Evolutionary conservation across 176 grass and related monocot species (phyloP), one percentile per base, ranked within the genome.

Genomic region (Alloteropsis semialata): DNA sequence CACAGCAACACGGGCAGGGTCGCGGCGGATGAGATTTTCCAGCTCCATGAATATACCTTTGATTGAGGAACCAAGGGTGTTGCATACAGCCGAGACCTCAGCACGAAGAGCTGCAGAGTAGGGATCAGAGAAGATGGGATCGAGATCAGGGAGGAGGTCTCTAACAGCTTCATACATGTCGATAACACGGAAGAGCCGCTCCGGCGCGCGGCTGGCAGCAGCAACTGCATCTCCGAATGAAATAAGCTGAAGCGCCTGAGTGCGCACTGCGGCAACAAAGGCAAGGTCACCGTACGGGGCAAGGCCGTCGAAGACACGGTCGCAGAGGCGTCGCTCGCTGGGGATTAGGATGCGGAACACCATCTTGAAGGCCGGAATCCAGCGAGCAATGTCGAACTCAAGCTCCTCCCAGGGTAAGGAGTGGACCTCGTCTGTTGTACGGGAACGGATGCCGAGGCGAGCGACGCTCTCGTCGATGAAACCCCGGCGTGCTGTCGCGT

Each of bases 11-110:
- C 87, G 85, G 30, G 93, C 96, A 6, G 93, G 96, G 34, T 99
- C 96, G 34, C 96, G 96, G 29, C 96, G 93, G 72, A 99, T 93
- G 1, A 99, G 89, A 87, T 99, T 99, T 56, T 99, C 96, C 17
- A 99, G 61, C 76, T 99, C 96, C 87, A 99, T 90, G 91, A 99
- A 99, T 76, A 99, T 96, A 9, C 93, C 96, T 59, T 92, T 89
- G 85, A 99, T 96, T 45, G 96, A 91, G 48, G 89, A 91, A 3
- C 91, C 91, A 24, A 99, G 87, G 18, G 91, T 84, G 78, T 34
- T 93, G 82, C 85, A 91, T 2, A 95, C 82, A 19, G 92, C 76
- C 30, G 87, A 86, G 12, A 95, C 96, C 63, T 98, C 96, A 18
- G 89, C 86, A 33, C 91, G 93, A 18, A 98, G 92, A 49, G 91